A percentile compares a stretch with the other conserved stretches of the same genome.
Evolutionary conservation across 2,329 filamentous ascomycete genomes (phyloP).

Genomic region (Calonectria henricotiae): DNA sequence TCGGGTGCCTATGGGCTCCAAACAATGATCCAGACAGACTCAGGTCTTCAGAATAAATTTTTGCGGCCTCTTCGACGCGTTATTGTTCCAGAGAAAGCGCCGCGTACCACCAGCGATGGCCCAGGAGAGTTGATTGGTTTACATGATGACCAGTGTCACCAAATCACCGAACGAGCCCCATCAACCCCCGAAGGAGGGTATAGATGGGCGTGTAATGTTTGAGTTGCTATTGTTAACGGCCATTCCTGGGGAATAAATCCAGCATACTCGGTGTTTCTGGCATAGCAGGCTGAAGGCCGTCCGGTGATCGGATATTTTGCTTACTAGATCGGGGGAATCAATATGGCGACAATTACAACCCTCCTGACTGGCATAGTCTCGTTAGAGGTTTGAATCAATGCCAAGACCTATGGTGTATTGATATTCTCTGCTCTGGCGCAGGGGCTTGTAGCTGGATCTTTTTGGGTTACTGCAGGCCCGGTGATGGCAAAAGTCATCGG

Average conservation of each 20-base stretch:
- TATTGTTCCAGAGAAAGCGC: conserved; percentile 77
- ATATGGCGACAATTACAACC: conserved; percentile 72
- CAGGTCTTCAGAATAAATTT: conserved; percentile 72
- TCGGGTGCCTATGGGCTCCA: conserved; percentile 74
- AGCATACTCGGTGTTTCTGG: conserved; percentile 72
- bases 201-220: conserved; percentile 58
- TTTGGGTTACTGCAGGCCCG: conserved; percentile 38
- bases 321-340: conserved; percentile 74
- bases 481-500: conserved; percentile 39
- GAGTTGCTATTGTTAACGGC: conserved; percentile 56
- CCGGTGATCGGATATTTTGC: conserved; percentile 76
- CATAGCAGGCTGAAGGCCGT: conserved; percentile 70
- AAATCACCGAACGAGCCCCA: neutral
- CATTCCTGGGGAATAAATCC: conserved; percentile 62
- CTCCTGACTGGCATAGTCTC: conserved; percentile 28
- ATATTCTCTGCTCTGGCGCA: conserved; percentile 28
- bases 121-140: neutral
- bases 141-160: neutral
- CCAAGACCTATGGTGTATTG: conserved; percentile 33
- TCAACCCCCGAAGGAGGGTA: conserved; percentile 68
- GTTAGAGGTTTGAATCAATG: conserved; percentile 36
- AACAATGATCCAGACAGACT: conserved; percentile 70
- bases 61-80: conserved; percentile 66
- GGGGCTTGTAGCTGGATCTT: conserved; percentile 31
- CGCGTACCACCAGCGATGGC: conserved; percentile 54